Evolutionary conservation across 306 rosid genomes (phyloP), one percentile per base, ranked within the genome.

Genomic region (Bauhinia variegata): DNA sequence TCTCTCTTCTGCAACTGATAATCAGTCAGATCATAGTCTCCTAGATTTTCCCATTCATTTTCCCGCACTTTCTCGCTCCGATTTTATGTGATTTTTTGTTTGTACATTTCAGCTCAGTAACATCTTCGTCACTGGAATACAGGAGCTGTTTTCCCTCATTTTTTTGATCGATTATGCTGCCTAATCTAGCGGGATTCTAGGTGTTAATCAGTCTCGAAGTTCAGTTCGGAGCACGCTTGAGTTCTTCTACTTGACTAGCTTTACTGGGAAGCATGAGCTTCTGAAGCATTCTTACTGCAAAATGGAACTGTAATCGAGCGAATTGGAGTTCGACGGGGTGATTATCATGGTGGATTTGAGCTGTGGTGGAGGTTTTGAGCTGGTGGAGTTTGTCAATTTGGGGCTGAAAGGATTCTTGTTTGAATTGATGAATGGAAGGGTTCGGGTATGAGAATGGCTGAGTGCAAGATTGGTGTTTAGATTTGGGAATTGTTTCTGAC

Each of bases 361-460:
- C n/a, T n/a, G n/a, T n/a, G n/a, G n/a, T n/a, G n/a, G n/a, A n/a
- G n/a, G n/a, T n/a, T n/a, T n/a, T n/a, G n/a, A n/a, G 75, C 80
- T 70, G 66, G 34, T 28, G 64, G 69, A 72, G 61, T 44, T 60
- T 59, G 78, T 52, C 18, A 68, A 81, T 70, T 75, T 56, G 82
- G 80, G 82, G 12, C 42, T 39, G 76, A 70, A 58, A 81, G 36
- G 11, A 37, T 48, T 68, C 5, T 72, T 58, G 62, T 30, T 52
- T 44, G 82, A 77, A 79, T 81, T 84, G 72, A 70, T 83, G 85
- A 74, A 82, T 85, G 96, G 96, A 87, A 58, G 83, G 84, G 73
- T 82, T 80, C 73, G 86, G 87, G 73, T 77, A 71, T 68, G 89
- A 77, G 78, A 84, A 82, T 79, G 79, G 81, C 47, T 77, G 83